These are phyloP conservation scores for Dimocarpus longan DNA, from an alignment of 345 rosid species.

Conservation along the genomic window DNA sequence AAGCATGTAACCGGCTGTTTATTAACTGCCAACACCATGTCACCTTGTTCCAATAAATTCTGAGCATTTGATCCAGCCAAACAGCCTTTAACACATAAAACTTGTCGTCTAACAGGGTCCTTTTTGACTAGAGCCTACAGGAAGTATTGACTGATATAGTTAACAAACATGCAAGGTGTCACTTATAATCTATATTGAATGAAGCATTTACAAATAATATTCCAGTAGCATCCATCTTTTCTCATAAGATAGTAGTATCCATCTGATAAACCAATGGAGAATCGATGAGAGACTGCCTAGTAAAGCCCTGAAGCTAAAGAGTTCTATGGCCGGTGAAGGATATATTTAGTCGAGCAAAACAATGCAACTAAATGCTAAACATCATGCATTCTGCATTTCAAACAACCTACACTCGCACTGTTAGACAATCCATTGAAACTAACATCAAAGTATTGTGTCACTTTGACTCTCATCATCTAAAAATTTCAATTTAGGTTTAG, in stretches of 20 bases:
- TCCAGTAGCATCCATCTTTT: neutral
- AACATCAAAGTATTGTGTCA: neutral
- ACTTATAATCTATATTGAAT: neutral
- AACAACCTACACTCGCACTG: neutral
- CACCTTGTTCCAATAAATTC: constrained; percentile 79
- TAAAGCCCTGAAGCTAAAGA: neutral
- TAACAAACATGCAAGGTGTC: neutral
- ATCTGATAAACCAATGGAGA: neutral
- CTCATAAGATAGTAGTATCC: too few relatives aligned
- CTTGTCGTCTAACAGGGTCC: constrained; percentile 85
- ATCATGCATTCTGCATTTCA: neutral
- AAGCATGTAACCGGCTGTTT: constrained; percentile 91
- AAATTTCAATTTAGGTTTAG: neutral
- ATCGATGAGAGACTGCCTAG: neutral
- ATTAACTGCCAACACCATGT: constrained; percentile 91
- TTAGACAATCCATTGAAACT: neutral
- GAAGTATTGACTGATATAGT: constrained; percentile 11
- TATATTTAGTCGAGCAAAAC: neutral
- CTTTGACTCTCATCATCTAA: neutral
- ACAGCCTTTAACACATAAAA: constrained; percentile 90
- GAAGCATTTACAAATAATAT: neutral
- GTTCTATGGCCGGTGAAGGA: neutral
- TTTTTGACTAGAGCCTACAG: constrained; percentile 76
- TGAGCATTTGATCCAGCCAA: constrained; percentile 94
- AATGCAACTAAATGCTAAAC: neutral